Percentiles rank a stretch among this genome's conserved stretches.
Evolutionary conservation across 2,329 filamentous ascomycete genomes (phyloP).

Genomic region (Hymenoscyphus salicellus): DNA sequence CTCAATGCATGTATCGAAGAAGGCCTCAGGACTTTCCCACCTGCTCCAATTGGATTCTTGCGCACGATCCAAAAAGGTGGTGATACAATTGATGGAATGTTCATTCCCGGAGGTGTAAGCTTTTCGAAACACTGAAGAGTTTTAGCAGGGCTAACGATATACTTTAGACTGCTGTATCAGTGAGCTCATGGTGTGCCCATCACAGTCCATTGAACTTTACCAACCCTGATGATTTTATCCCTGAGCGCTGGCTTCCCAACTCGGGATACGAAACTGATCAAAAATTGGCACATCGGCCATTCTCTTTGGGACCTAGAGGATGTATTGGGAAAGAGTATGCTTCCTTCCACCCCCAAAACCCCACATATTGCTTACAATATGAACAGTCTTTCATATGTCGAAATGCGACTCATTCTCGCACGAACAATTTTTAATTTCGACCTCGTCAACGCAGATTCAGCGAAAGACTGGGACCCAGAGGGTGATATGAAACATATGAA

Average conservation of each 20-base stretch:
- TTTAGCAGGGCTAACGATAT: neutral
- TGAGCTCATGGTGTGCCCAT: slow-evolving; percentile 6
- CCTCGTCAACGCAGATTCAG: slow-evolving; percentile 14
- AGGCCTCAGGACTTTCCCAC: slow-evolving; percentile 13
- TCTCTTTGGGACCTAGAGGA: slow-evolving; percentile 17
- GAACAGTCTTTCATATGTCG: slow-evolving; percentile 8
- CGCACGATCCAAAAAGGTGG: slow-evolving; percentile 9
- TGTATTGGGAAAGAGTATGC: slow-evolving; percentile 22
- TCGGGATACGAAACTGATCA: slow-evolving; percentile 15
- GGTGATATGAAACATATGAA: slow-evolving; percentile 14
- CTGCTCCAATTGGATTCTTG: slow-evolving; percentile 12
- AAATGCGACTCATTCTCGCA: slow-evolving; percentile 20
- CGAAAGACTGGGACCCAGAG: slow-evolving; percentile 8
- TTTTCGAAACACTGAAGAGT: slow-evolving; percentile 33
- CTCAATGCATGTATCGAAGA: slow-evolving; percentile 14
- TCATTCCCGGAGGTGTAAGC: slow-evolving; percentile 12
- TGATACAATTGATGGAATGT: slow-evolving; percentile 8
- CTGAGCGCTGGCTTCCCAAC: slow-evolving; percentile 36
- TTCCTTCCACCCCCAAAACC: neutral
- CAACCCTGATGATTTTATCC: slow-evolving; percentile 30
- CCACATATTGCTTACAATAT: neutral
- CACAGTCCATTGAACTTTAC: slow-evolving; percentile 15
- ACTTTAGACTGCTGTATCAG: slow-evolving; percentile 13
- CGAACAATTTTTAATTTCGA: slow-evolving; percentile 28
- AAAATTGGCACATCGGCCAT: slow-evolving; percentile 17